These are phyloP conservation scores for Boletus holoroseus DNA, from an alignment of 1,284 basidiomycete species.

Conservation along the genomic window DNA sequence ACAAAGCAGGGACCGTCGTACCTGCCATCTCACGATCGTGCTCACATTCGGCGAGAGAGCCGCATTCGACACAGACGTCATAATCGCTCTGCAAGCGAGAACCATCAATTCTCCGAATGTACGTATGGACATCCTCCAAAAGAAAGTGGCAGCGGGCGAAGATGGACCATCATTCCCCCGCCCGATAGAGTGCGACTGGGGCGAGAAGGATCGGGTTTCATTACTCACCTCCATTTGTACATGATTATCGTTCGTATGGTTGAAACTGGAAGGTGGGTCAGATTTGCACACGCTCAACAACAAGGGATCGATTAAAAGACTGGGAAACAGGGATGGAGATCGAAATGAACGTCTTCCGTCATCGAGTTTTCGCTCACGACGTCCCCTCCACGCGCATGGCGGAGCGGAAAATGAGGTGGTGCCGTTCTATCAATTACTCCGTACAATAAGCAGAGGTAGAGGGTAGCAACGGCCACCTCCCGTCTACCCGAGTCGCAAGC, in stretches of 20 bases:
- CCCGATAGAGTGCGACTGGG: constrained; percentile 23
- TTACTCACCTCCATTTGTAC: constrained; percentile 67
- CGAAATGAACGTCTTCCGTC: background rate
- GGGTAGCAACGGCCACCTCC: constrained; percentile 23
- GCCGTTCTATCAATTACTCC: constrained; percentile 7
- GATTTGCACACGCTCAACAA: constrained; percentile 8
- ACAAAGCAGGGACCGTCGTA: background rate
- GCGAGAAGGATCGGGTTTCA: constrained; percentile 17
- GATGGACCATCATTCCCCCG: constrained; percentile 2
- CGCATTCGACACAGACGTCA: constrained; percentile 78
- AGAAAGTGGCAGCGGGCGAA: background rate
- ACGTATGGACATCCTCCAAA: constrained; percentile 3
- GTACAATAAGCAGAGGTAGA: constrained; percentile 11
- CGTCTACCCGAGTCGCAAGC: constrained; percentile 7
- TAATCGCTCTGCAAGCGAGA: constrained; percentile 61
- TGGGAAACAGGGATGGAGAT: background rate
- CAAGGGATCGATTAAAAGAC: background rate
- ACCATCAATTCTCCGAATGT: constrained; percentile 13
- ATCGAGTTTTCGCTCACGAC: background rate
- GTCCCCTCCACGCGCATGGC: background rate
- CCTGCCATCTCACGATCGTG: constrained; percentile 52
- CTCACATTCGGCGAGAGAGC: constrained; percentile 63
- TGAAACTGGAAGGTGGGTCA: constrained; percentile 54
- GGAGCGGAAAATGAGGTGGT: constrained; percentile 1
- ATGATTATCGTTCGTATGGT: constrained; percentile 71